Conservation (phyloP, 2,329 filamentous ascomycete species). For the Penicillium sp. region DNA sequence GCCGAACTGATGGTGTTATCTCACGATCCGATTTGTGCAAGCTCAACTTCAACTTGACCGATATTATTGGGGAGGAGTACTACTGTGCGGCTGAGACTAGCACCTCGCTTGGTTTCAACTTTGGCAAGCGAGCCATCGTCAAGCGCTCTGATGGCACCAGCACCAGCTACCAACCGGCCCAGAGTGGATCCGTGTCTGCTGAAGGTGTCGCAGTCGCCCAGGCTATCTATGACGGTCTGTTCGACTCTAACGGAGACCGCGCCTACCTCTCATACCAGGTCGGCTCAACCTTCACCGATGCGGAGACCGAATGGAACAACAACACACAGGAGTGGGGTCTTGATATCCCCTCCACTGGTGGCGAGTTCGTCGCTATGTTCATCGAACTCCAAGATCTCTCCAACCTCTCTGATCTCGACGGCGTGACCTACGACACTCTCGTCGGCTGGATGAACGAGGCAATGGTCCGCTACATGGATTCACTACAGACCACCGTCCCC, state of each 20-base stretch:
- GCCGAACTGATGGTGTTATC: slow-evolving; percentile 56
- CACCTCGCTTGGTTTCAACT: slow-evolving; percentile 28
- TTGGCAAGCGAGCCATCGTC: background rate
- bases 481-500: slow-evolving; percentile 54
- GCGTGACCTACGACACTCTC: slow-evolving; percentile 58
- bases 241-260: slow-evolving; percentile 39
- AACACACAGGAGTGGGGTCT: slow-evolving; percentile 29
- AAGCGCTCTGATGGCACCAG: background rate
- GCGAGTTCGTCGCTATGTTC: slow-evolving; percentile 38
- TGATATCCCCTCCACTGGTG: slow-evolving; percentile 36
- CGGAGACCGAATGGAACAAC: slow-evolving; percentile 24
- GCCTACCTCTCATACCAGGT: slow-evolving; percentile 42
- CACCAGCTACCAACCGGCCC: slow-evolving; percentile 20
- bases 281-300: slow-evolving; percentile 27
- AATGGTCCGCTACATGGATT: slow-evolving; percentile 51
- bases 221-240: slow-evolving; percentile 40
- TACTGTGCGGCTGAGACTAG: slow-evolving; percentile 39
- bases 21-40: slow-evolving; percentile 50
- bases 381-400: slow-evolving; percentile 28
- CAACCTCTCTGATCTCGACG: slow-evolving; percentile 46
- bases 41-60: slow-evolving; percentile 47
- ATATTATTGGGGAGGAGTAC: slow-evolving; percentile 50
- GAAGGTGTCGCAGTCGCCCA: slow-evolving; percentile 34
- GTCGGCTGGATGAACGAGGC: slow-evolving; percentile 55
- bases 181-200: slow-evolving; percentile 29